phyloP scores from a whole-genome alignment of 345 rosid species.

The Isatis tinctoria region DNA sequence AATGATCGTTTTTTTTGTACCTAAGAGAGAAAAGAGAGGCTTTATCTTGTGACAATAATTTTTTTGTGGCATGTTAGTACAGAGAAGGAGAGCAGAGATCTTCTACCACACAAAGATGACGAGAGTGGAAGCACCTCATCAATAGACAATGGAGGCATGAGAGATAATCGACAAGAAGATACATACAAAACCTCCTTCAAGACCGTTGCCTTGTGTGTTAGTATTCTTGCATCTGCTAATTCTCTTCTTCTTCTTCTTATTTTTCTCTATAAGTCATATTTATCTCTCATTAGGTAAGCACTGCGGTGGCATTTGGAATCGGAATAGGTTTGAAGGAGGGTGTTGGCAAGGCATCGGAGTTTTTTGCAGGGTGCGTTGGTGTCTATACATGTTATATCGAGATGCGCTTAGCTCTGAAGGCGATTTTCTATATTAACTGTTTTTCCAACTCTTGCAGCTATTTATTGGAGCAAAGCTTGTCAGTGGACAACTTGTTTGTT shows the following conservation, averaged over 20 bases:
- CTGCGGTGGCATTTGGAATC: conserved; percentile 82
- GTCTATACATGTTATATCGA: background rate
- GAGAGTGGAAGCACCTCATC: conserved; percentile 19
- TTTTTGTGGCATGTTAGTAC: conserved; percentile 31
- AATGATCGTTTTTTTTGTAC: background rate
- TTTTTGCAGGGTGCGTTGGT: conserved; percentile 74
- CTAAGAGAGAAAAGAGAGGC: background rate
- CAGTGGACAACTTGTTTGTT: conserved; percentile 94
- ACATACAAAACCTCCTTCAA: conserved; percentile 47
- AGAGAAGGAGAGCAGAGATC: conserved; percentile 43
- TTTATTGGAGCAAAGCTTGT: conserved; percentile 92
- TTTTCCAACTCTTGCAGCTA: conserved; percentile 54
- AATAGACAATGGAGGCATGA: conserved; percentile 29
- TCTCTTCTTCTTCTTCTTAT: background rate
- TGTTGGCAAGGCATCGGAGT: conserved; percentile 80
- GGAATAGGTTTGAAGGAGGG: conserved; percentile 77
- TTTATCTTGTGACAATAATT: conserved; percentile 15
- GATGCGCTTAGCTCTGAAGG: background rate
- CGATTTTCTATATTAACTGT: background rate
- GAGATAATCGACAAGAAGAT: conserved; percentile 36
- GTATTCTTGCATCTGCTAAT: conserved; percentile 30
- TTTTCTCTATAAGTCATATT: background rate
- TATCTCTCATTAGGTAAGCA: conserved; percentile 43
- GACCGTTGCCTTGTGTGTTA: conserved; percentile 82
- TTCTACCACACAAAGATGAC: conserved; percentile 28